Conservation (phyloP, 805 yeast genomes). For the Lipomyces sp. region DNA sequence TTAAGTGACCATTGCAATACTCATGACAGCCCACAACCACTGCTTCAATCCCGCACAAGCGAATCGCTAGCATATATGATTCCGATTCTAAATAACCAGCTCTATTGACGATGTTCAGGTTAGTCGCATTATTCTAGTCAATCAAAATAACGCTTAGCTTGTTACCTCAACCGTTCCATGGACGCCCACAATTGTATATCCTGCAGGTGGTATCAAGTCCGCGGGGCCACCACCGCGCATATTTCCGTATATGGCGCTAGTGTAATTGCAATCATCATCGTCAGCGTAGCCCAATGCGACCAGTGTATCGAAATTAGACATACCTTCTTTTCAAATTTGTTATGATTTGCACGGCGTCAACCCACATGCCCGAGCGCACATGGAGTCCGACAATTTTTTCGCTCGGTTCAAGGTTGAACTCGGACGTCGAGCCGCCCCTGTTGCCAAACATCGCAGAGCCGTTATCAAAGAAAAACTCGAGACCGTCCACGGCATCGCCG, state of each 20-base stretch:
- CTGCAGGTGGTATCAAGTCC: constrained; percentile 61
- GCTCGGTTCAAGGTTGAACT: constrained; percentile 52
- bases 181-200: constrained; percentile 61
- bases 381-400: constrained; percentile 61
- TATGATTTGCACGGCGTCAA: constrained; percentile 77
- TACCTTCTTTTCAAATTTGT: constrained; percentile 41
- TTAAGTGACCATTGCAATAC: too few relatives aligned
- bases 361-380: constrained; percentile 79
- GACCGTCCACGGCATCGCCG: constrained; percentile 80
- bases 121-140: not conserved
- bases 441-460: constrained; percentile 38
- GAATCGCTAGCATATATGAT: constrained; percentile 12
- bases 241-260: constrained; percentile 61
- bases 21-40: too few relatives aligned
- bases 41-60: too few relatives aligned
- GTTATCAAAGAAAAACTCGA: constrained; percentile 49
- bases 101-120: not conserved
- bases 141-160: not conserved
- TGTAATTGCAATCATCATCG: too few relatives aligned
- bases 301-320: constrained; percentile 3
- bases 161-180: constrained; percentile 56
- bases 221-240: constrained; percentile 61
- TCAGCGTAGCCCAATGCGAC: too few relatives aligned
- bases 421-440: constrained; percentile 45
- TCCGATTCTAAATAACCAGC: constrained; percentile 12